A percentile compares a stretch with the other conserved stretches of the same genome.
These are phyloP conservation scores for Mycena haematopus DNA, from an alignment of 768 basidiomycete species.

Conservation along the genomic window DNA sequence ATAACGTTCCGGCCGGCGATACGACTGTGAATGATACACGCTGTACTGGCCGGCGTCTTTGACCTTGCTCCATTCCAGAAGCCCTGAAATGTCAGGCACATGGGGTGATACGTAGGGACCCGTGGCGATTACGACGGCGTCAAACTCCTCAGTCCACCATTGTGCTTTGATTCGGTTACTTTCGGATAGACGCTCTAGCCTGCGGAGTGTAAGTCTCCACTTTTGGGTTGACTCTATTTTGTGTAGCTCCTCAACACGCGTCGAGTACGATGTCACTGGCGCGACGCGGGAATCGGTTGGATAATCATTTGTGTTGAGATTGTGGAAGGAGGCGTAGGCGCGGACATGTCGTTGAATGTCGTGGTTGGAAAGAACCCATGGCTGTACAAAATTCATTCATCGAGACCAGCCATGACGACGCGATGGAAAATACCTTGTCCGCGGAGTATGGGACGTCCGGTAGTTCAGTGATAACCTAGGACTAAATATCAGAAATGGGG, in stretches of 20 bases:
- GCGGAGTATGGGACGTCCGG: conserved; percentile 30
- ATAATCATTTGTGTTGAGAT: conserved; percentile 40
- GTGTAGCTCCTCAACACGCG: conserved; percentile 44
- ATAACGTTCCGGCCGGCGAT: conserved; percentile 39
- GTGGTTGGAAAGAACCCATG: conserved; percentile 32
- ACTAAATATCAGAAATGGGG: neutral
- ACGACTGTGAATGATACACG: conserved; percentile 40
- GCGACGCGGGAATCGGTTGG: conserved; percentile 20
- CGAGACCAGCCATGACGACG: neutral
- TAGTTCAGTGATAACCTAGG: conserved; percentile 32
- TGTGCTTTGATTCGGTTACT: conserved; percentile 29
- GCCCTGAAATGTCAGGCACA: conserved; percentile 40
- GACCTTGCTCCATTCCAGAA: conserved; percentile 36
- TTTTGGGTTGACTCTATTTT: conserved; percentile 33
- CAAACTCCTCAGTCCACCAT: conserved; percentile 41
- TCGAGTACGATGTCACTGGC: conserved; percentile 39
- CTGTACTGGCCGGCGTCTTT: conserved; percentile 28
- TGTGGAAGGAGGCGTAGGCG: conserved; percentile 39
- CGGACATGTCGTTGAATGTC: conserved; percentile 38
- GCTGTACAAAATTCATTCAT: conserved; percentile 7
- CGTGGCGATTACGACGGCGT: conserved; percentile 40
- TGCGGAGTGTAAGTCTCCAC: conserved; percentile 33
- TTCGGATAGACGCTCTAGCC: conserved; percentile 28
- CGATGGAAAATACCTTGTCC: conserved; percentile 20
- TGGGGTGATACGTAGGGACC: conserved; percentile 42